phyloP scores from a whole-genome alignment of 805 yeast genomes.

The Nakazawaea ernobii region DNA sequence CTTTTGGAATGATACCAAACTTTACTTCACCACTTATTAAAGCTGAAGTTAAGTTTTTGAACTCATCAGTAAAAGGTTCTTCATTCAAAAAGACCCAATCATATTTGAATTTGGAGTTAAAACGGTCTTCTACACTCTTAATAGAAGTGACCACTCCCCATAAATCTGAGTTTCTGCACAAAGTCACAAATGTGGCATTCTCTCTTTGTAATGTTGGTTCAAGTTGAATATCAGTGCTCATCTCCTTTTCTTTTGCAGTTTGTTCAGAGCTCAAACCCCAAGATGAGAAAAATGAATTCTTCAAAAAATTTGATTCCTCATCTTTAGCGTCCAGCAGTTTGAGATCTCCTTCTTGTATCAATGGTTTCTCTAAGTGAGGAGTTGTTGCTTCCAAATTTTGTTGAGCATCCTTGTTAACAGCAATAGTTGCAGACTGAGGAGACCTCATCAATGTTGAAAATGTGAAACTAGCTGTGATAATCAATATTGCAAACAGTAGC shows the following conservation, averaged over 20 bases:
- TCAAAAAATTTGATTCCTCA: background rate
- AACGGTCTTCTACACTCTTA: constrained; percentile 69
- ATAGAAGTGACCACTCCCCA: constrained; percentile 55
- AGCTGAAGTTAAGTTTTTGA: constrained; percentile 46
- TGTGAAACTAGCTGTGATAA: constrained; percentile 4
- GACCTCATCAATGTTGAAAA: background rate
- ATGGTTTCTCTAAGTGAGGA: constrained; percentile 2
- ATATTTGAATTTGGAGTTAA: constrained; percentile 69
- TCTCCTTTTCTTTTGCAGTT: background rate
- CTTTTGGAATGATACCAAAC: constrained; percentile 68
- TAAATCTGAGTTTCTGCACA: constrained; percentile 67
- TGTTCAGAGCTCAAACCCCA: constrained; percentile 1
- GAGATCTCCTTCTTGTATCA: background rate
- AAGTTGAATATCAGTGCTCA: background rate
- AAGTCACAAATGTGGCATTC: constrained; percentile 52
- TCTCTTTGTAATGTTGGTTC: constrained; percentile 18
- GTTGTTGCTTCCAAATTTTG: background rate
- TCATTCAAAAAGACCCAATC: constrained; percentile 94
- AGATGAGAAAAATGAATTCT: constrained; percentile 1
- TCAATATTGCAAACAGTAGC: constrained; percentile 1
- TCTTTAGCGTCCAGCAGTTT: background rate
- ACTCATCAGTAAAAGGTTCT: constrained; percentile 65
- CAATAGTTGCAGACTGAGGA: background rate
- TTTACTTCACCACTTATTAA: constrained; percentile 62
- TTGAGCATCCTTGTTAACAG: background rate